These are phyloP conservation scores for Fusarium proliferatum DNA, from an alignment of 2,329 filamentous ascomycete genomes.

Conservation along the genomic window DNA sequence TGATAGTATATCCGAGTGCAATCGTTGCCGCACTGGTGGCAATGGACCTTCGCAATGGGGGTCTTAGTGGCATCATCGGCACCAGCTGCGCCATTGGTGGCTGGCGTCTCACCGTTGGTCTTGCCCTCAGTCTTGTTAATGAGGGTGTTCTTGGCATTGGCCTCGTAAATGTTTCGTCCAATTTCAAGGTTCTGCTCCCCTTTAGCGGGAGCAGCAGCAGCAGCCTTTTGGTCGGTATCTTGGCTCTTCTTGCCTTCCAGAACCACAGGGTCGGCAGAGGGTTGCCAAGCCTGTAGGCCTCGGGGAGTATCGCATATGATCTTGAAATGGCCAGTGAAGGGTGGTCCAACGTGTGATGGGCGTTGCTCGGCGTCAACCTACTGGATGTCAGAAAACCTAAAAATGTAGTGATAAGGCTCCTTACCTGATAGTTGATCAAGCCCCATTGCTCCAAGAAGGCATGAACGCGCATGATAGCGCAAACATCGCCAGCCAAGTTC, in stretches of 20 bases:
- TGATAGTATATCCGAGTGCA: conserved; percentile 76
- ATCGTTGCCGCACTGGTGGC: conserved; percentile 91
- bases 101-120: conserved; percentile 77
- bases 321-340: conserved; percentile 97
- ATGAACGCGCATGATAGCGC: conserved; percentile 98
- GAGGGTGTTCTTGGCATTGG: conserved; percentile 81
- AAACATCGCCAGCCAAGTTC: conserved; percentile 96
- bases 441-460: conserved; percentile 99
- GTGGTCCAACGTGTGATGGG: conserved; percentile 93
- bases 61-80: conserved; percentile 73
- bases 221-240: conserved; percentile 80
- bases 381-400: conserved; percentile 44
- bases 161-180: conserved; percentile 94
- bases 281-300: conserved; percentile 94
- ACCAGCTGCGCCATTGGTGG: conserved; percentile 72
- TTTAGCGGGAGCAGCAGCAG: conserved; percentile 74
- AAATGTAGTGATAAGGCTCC: background rate
- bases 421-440: conserved; percentile 96
- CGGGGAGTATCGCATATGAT: conserved; percentile 95
- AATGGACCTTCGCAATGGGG: conserved; percentile 78
- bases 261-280: conserved; percentile 78
- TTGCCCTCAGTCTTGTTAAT: conserved; percentile 77
- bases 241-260: conserved; percentile 68
- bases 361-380: conserved; percentile 96
- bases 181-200: conserved; percentile 91